Evolutionary conservation across 192 early-diverging fungal species (phyloP).

Genomic region (Rhizoclosmatium globosum): DNA sequence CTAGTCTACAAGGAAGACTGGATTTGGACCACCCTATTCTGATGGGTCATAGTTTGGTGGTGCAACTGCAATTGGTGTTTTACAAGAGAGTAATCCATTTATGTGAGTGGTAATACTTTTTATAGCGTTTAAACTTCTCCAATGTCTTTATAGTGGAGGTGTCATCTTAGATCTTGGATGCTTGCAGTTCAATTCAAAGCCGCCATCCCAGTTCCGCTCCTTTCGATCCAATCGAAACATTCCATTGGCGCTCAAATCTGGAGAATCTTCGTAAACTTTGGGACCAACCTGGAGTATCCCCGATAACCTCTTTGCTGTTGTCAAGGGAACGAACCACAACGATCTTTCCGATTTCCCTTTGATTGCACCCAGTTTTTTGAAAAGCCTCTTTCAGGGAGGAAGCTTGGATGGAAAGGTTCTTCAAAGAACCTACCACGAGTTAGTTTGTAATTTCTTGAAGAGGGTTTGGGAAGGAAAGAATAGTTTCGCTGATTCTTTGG

Average conservation of each 20-base stretch:
- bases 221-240: constrained; percentile 32
- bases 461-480: too few relatives aligned
- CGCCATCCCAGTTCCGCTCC: constrained; percentile 4
- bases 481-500: too few relatives aligned
- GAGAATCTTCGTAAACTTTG: background rate
- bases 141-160: constrained; percentile 12
- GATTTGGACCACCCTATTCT: constrained; percentile 32
- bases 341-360: constrained; percentile 13
- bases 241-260: constrained; percentile 38
- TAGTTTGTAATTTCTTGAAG: too few relatives aligned
- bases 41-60: constrained; percentile 34
- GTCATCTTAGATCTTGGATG: constrained; percentile 38
- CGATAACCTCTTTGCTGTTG: constrained; percentile 18
- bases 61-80: constrained; percentile 18
- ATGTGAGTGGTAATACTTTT: background rate
- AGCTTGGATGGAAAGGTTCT: too few relatives aligned
- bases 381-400: too few relatives aligned
- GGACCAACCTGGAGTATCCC: background rate
- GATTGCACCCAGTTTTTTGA: background rate
- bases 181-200: background rate
- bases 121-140: too few relatives aligned
- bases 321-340: constrained; percentile 23
- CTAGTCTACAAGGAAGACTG: constrained; percentile 19
- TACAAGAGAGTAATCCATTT: constrained; percentile 25
- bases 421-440: too few relatives aligned